Base-by-base conservation (phyloP, 345 rosid species). In the Raphanus sativus region DNA sequence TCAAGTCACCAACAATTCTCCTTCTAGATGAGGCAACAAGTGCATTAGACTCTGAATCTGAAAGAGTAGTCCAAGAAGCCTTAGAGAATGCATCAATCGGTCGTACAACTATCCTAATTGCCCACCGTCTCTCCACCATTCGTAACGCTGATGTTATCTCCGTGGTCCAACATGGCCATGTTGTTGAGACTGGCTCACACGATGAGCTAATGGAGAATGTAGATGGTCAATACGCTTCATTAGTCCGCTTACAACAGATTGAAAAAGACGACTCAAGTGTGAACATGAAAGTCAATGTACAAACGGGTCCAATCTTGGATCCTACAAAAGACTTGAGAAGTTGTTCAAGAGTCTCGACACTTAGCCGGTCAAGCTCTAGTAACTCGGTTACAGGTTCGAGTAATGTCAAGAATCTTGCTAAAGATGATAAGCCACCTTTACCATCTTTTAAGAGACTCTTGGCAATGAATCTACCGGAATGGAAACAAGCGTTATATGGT, bases 1-100 rank as follows among this genome's bases (percentile, higher is more conserved):
- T 93, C 16, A 93, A 91, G 82, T 85, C 91, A 79, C 98, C 95
- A 0, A 74, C 86, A 48, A 85, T 93, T 32, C 87, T 93, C 8
- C 72, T 93, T 16, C 84, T 93, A 6, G 98, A 93, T 7, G 98
- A 94, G 80, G 97, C 97, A 28, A 91, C 97, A n/a, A 94, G 97
- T 30, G 96, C 98, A 2, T 89, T 91, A 0, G 98, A 94, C 56
- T 93, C 94, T 0, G 93, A 94, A 79, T 94, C 98, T 0, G 97
- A 91, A 81, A 88, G 91, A 15, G 88, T 91, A 58, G 90, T 91
- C 30, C 98, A 94, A 83, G 96, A 90, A 84, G 98, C 98, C 1
- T 86, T 94, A 0, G 98, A 89, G 66, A 83, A 92, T 83, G 81
- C 91, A 15, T 90, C 90, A 85, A 66, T 88, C 77, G 93, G 94